Evolutionary conservation across 2,329 filamentous ascomycete genomes (phyloP).

Genomic region (Nannizziopsis barbatae): DNA sequence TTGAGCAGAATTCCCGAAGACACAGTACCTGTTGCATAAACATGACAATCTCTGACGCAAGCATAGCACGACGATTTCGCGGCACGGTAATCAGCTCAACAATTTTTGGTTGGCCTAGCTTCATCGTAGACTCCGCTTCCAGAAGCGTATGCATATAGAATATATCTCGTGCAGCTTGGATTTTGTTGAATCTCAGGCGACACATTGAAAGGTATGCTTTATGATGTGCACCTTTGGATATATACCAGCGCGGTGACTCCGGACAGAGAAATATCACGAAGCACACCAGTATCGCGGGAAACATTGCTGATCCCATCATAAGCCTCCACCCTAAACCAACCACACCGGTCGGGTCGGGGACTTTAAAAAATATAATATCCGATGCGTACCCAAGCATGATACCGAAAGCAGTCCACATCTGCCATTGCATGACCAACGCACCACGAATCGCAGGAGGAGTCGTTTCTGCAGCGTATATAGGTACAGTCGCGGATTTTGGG

Average conservation of each 20-base stretch:
- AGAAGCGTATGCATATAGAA: conserved; percentile 46
- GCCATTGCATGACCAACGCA: conserved; percentile 74
- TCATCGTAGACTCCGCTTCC: conserved; percentile 47
- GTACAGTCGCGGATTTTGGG: conserved; percentile 61
- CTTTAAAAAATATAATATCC: conserved; percentile 51
- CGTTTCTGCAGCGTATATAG: conserved; percentile 66
- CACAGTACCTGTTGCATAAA: conserved; percentile 50
- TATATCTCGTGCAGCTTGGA: conserved; percentile 37
- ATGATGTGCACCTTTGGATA: conserved; percentile 34
- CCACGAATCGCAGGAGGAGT: conserved; percentile 58
- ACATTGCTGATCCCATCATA: conserved; percentile 57
- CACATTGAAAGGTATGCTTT: conserved; percentile 36
- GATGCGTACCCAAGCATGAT: conserved; percentile 48
- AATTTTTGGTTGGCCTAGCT: conserved; percentile 41
- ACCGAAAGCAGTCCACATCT: conserved; percentile 45
- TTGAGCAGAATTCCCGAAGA: not conserved
- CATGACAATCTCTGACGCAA: conserved; percentile 54
- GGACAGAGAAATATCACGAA: conserved; percentile 54
- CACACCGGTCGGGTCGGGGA: conserved; percentile 42
- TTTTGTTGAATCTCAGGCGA: conserved; percentile 33
- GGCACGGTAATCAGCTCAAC: conserved; percentile 50
- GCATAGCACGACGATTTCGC: conserved; percentile 50
- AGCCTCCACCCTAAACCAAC: conserved; percentile 54
- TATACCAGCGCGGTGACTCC: conserved; percentile 40
- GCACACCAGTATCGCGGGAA: conserved; percentile 49